phyloP scores from a whole-genome alignment of 306 rosid genomes.

The Prunus dulcis region DNA sequence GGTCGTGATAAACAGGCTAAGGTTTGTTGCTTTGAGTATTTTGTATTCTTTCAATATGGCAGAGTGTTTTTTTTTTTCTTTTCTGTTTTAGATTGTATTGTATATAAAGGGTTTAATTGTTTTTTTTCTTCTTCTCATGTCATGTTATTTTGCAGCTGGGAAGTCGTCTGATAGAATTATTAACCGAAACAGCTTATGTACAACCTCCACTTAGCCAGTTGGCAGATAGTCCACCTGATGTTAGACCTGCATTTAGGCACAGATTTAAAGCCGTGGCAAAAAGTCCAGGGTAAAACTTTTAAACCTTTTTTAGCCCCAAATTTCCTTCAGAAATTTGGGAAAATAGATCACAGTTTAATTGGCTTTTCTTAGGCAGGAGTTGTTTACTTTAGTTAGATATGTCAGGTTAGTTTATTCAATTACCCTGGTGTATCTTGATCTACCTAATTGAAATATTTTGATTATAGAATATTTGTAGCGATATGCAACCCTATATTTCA shows the following conservation, averaged over 20 bases:
- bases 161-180: constrained; percentile 63
- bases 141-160: constrained; percentile 66
- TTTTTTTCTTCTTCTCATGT: constrained; percentile 2
- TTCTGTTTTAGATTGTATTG: not conserved
- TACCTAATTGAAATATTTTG: not conserved
- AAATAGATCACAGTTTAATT: not conserved
- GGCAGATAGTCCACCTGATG: constrained; percentile 69
- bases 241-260: constrained; percentile 85
- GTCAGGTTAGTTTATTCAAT: not conserved
- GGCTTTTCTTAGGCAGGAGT: constrained; percentile 5
- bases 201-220: constrained; percentile 68
- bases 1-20: constrained; percentile 74
- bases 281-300: constrained; percentile 51
- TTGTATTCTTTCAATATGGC: not conserved
- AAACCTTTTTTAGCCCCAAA: not conserved
- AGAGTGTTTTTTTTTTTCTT: not conserved
- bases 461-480: not conserved
- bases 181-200: constrained; percentile 70
- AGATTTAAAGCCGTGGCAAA: constrained; percentile 50
- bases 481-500: not conserved
- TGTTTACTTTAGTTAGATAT: constrained; percentile 1
- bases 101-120: constrained; percentile 6
- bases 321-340: not conserved
- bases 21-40: constrained; percentile 36
- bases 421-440: not conserved